Conservation (phyloP, 306 rosid genomes). For the Dalbergia cochinchinensis region DNA sequence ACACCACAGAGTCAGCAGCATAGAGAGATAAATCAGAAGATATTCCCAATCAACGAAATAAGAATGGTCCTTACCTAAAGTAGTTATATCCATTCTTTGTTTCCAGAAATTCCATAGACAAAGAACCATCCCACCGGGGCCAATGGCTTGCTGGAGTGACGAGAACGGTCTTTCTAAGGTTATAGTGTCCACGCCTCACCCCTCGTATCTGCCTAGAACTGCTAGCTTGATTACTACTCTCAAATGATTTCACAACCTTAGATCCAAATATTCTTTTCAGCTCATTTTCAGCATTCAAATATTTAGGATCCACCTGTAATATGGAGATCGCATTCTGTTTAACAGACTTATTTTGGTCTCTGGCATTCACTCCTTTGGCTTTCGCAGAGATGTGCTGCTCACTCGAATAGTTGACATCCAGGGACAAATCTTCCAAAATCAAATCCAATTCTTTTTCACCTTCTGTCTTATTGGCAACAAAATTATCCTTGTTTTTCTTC, state of each 20-base stretch:
- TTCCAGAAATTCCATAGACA: constrained; percentile 83
- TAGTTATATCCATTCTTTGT: constrained; percentile 67
- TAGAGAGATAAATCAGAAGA: background rate
- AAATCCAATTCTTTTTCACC: constrained; percentile 65
- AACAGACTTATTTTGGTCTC: constrained; percentile 42
- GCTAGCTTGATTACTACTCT: constrained; percentile 77
- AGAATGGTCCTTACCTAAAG: constrained; percentile 66
- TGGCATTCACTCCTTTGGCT: constrained; percentile 47
- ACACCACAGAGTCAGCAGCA: background rate
- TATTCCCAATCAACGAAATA: constrained; percentile 16
- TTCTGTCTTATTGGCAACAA: constrained; percentile 50
- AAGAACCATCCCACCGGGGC: constrained; percentile 91
- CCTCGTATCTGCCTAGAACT: constrained; percentile 87
- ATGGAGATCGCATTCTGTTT: constrained; percentile 54
- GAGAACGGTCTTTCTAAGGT: constrained; percentile 74
- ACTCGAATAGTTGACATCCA: constrained; percentile 49
- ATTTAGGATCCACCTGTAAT: constrained; percentile 83
- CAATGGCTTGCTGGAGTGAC: constrained; percentile 84
- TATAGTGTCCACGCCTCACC: constrained; percentile 71
- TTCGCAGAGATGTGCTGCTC: constrained; percentile 42
- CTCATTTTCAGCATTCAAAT: constrained; percentile 89
- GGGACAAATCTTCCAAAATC: constrained; percentile 65
- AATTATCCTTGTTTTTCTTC: constrained; percentile 73
- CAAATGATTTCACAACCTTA: constrained; percentile 91
- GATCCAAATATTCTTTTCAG: constrained; percentile 93